These are phyloP conservation scores for Evansstolkia leycettana DNA, from an alignment of 495 filamentous ascomycete genomes.

Conservation along the genomic window DNA sequence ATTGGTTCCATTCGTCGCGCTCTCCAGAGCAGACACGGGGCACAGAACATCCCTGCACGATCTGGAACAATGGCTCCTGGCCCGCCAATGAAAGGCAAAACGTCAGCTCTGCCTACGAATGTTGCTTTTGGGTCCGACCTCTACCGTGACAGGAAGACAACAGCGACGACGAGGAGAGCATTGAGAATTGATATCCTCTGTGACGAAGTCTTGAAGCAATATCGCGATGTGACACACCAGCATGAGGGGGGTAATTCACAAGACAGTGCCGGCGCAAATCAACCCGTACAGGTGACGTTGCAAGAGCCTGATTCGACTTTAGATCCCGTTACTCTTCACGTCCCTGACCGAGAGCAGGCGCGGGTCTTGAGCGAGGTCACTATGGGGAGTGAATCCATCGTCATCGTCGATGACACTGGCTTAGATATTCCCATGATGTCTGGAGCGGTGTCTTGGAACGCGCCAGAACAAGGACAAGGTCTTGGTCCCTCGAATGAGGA, in stretches of 20 bases:
- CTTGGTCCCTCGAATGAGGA: no score
- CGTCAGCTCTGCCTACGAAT: slow-evolving; percentile 33
- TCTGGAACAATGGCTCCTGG: slow-evolving; percentile 26
- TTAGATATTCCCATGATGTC: slow-evolving; percentile 25
- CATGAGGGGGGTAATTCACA: background rate
- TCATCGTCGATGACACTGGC: slow-evolving; percentile 61
- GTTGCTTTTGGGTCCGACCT: slow-evolving; percentile 33
- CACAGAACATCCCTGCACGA: slow-evolving; percentile 27
- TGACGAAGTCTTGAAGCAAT: slow-evolving; percentile 60
- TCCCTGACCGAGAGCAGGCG: slow-evolving; percentile 2
- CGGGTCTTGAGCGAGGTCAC: slow-evolving; percentile 52
- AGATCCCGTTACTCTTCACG: slow-evolving; percentile 2
- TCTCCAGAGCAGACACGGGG: slow-evolving; percentile 54
- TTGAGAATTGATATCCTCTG: slow-evolving; percentile 64
- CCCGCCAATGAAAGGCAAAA: slow-evolving; percentile 21
- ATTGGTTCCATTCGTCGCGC: slow-evolving; percentile 81
- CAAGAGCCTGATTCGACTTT: slow-evolving; percentile 1
- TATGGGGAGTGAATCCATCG: slow-evolving; percentile 70
- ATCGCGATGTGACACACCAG: slow-evolving; percentile 18
- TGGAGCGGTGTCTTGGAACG: slow-evolving; percentile 15
- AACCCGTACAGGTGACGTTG: slow-evolving; percentile 2
- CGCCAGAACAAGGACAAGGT: background rate
- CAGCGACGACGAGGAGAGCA: slow-evolving; percentile 21
- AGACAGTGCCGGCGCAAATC: background rate
- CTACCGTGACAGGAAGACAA: slow-evolving; percentile 31